Base-by-base conservation (phyloP, 306 rosid genomes). In the Cajanus cajan region DNA sequence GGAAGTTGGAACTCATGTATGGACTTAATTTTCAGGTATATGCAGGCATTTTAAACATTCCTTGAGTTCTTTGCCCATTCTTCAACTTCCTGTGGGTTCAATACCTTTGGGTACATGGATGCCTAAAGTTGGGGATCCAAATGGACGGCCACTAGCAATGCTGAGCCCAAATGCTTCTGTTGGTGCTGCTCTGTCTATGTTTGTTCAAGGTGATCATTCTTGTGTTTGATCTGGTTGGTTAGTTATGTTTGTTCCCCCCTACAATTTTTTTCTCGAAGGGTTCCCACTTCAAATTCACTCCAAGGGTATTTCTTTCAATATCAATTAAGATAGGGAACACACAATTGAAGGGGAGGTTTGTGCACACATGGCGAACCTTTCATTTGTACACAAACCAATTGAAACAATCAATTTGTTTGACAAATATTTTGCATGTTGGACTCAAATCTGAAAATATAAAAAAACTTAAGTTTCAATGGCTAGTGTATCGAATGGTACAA, bases 81-180 rank as follows among this genome's bases (percentile, higher is more conserved):
- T 93, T 78, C 93, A 89, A 67, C 80, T 79, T 31, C 96, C 96
- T 3, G 85, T 93, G 74, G 92, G 90, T 80, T 86, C 89, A 50
- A 81, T 93, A 79, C 93, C 90, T 59, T 64, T 91, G 86, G 98
- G 96, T 50, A 88, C 96, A 4, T 89, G 96, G 98, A 88, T 89
- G 86, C 94, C 98, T 40, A 87, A 84, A 74, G 90, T 91, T 80
- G 96, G 96, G 73, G 94, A 88, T 55, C 54, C 94, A 83, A 86
- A 78, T 77, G 87, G 87, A 63, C 85, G 79, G 71, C 92, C 90
- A n/a, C 57, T 93, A 65, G 88, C 92, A 52, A 87, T 89, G 94
- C 86, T 93, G 71, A 88, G 87, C 83, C 88, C 90, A 82, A 88
- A 78, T 84, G 90, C 94, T 57, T 88, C 93, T 79, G 90, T 93